Evolutionary conservation across 352 stramenopile genomes (phyloP), one percentile per base, ranked within the genome.

Genomic region (Globisporangium lucens): DNA sequence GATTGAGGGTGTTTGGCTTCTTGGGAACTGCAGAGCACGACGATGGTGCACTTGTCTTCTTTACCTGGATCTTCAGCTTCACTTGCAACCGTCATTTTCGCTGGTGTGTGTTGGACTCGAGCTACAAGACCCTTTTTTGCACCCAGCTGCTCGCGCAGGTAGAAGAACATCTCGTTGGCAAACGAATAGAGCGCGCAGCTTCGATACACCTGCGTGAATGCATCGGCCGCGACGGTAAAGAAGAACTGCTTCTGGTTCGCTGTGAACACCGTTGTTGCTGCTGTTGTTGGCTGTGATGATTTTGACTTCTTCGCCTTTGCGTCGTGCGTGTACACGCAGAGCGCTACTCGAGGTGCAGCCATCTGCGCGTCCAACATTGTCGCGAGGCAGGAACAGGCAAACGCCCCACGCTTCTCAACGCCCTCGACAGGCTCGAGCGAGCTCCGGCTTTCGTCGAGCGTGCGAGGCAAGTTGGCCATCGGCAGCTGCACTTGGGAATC

Each of bases 381-480:
- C 1, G 83, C 75, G 13, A 95, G 67, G 38, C 83, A 93, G 22
- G 75, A 63, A 22, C 74, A 84, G 0, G 83, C 82, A 56, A 83
- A 91, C 0, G 55, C 63, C 0, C 85, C 85, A 10, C 82, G 80
- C 52, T 85, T 87, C 66, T 95, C 87, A 0, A 75, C 60, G 0
- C 85, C 87, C 20, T 78, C 66, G 0, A 66, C 58, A 2, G 87
- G 80, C 29, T 82, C 66, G 36, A 78, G 70, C 5, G 41, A 67
- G 10, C 71, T 79, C 10, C 87, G 72, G 56, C 80, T 84, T 15
- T 71, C 38, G 38, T 94, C 87, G 10, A 94, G 59, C 4, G 87
- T 87, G 17, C 79, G 75, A 13, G 87, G 85, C 30, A 91, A 53
- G 56, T 94, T 93, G 0, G 80, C 88, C 87, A 94, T 94, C 0